Conservation (phyloP, 1,284 basidiomycete genomes). For the Hemileccinum hortonii region DNA sequence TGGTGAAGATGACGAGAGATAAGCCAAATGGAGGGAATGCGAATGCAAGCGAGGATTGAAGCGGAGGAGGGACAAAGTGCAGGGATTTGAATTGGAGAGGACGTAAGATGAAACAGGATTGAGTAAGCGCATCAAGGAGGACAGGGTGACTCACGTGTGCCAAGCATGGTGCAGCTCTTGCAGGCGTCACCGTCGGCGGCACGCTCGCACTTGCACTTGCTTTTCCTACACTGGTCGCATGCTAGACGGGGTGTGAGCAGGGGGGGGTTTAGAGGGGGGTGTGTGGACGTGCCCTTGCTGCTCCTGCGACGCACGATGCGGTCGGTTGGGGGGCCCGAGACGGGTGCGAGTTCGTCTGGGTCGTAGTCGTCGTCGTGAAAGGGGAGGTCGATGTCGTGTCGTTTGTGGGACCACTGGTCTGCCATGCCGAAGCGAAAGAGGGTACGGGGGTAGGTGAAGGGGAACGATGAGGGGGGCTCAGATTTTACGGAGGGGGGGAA, state of each 20-base stretch:
- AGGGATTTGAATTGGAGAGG: conserved; percentile 9
- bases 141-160: conserved; percentile 52
- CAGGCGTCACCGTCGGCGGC: conserved; percentile 31
- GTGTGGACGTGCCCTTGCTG: conserved; percentile 57
- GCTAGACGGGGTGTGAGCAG: conserved; percentile 37
- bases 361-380: conserved; percentile 56
- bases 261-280: neutral
- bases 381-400: conserved; percentile 28
- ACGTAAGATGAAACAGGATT: conserved; percentile 4
- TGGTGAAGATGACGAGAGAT: conserved; percentile 19
- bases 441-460: conserved; percentile 22
- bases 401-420: too few relatives aligned
- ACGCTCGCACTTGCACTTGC: conserved; percentile 34
- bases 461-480: conserved; percentile 27
- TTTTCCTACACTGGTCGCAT: conserved; percentile 75
- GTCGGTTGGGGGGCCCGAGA: conserved; percentile 33
- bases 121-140: neutral
- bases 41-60: conserved; percentile 3
- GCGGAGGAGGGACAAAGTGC: neutral
- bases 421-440: conserved; percentile 31
- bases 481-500: conserved; percentile 28
- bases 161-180: conserved; percentile 70
- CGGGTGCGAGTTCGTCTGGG: conserved; percentile 39
- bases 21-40: conserved; percentile 12
- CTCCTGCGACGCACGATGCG: conserved; percentile 60